Evolutionary conservation across 176 grass and related monocot genomes (phyloP).

Genomic region (Ananas comosus): DNA sequence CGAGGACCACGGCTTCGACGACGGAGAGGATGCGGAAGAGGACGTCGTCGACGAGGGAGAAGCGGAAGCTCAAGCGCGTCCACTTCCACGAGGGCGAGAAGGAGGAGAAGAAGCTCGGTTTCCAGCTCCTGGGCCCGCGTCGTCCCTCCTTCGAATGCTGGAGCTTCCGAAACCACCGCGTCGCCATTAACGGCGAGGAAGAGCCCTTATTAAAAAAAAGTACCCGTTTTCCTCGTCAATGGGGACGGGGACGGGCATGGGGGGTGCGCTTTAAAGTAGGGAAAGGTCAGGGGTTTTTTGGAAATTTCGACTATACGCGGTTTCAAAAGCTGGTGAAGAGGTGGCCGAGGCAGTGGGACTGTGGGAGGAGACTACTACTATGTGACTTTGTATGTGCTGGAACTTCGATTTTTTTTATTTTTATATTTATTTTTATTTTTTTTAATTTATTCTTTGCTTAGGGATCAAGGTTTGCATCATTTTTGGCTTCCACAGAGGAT

Average conservation of each 20-base stretch:
- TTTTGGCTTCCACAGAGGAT: too few relatives aligned
- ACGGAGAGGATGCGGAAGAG: constrained; percentile 60
- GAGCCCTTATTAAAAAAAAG: background rate
- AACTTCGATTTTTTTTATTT: too few relatives aligned
- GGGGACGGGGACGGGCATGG: background rate
- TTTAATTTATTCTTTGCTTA: too few relatives aligned
- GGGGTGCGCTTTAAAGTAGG: background rate
- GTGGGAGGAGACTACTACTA: too few relatives aligned
- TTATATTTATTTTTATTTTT: too few relatives aligned
- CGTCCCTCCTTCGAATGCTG: constrained; percentile 14
- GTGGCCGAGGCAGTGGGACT: background rate
- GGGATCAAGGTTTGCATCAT: too few relatives aligned
- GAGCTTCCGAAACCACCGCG: constrained; percentile 31
- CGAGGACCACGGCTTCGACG: constrained; percentile 78
- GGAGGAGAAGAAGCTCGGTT: constrained; percentile 1
- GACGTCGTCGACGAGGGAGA: constrained; percentile 43
- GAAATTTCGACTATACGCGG: background rate
- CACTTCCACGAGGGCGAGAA: constrained; percentile 4
- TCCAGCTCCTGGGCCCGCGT: constrained; percentile 3
- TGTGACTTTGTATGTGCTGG: too few relatives aligned
- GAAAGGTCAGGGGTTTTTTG: background rate
- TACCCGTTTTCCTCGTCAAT: background rate
- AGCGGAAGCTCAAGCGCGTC: constrained; percentile 10
- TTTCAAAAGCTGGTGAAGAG: background rate
- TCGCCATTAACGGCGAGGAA: background rate